Evolutionary conservation across 768 basidiomycete species (phyloP), one percentile per base, ranked within the genome.

Genomic region (Coprinopsis marcescibilis): DNA sequence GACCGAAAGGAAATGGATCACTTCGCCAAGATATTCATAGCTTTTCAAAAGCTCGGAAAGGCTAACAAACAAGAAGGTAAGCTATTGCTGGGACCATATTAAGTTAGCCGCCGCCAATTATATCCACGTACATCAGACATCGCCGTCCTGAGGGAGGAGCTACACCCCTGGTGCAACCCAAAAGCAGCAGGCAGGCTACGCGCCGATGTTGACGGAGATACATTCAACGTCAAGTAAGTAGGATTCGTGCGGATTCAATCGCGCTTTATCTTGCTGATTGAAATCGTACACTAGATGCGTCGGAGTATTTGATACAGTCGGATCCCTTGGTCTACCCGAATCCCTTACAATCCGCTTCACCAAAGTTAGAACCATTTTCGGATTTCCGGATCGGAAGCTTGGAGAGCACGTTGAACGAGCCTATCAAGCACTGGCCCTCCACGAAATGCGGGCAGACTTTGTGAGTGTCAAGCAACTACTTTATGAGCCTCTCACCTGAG

Each of bases 241-340:
- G 27, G 20, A 36, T 15, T 44, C 20, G 4, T 19, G 29, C 12
- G 17, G 34, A 19, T 26, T 38, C 26, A 30, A 45, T 34, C 14
- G n/a, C 24, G 15, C 27, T 36, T 17, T 29, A 3, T 6, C 23
- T 33, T 46, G 35, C 21, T 35, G 12, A 46, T 19, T 35, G 34
- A 38, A 47, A 23, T 35, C 13, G 38, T 21, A 43, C 21, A 10
- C 20, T 50, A 83, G 80, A 60, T 83, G 81, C 52, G 54, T 88
- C 44, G 85, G 85, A 2, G 83, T 88, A 15, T 88, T 81, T 55
- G 85, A 88, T 55, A 88, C 85, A 4, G 85, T 87, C n/a, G 83
- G 83, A 12, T 73, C 83, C 10, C 59, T 85, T 23, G 84, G 84
- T 8, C 61, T 88, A 13, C 85, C 85, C 1, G 80, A 80, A 55